Conservation (phyloP, 2,329 filamentous ascomycete genomes). For the Apiospora hydei region DNA sequence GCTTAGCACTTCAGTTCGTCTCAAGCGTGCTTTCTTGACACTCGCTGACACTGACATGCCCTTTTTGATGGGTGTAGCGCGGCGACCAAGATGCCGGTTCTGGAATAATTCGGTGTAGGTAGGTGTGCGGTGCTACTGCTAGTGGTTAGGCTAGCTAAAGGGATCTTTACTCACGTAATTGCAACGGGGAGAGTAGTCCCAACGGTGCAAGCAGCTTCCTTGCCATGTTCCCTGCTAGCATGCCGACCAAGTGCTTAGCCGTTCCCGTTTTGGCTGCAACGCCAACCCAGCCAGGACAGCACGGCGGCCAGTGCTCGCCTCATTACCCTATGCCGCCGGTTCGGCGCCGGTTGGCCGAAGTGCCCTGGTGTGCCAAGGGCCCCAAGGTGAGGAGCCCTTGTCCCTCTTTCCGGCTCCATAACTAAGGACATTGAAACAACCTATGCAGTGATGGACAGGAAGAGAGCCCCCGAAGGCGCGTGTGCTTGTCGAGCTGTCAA, state of each 20-base stretch:
- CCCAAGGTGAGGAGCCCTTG: neutral
- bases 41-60: neutral
- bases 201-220: neutral
- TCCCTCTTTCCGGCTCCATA: neutral
- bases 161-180: neutral
- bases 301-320: neutral
- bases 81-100: neutral
- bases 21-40: no score
- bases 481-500: neutral
- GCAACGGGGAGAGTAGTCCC: neutral
- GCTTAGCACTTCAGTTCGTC: no score
- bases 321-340: neutral
- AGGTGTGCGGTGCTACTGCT: neutral
- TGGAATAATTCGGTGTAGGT: neutral
- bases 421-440: neutral
- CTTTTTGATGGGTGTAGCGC: neutral
- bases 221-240: neutral
- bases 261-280: neutral
- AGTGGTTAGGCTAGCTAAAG: no score
- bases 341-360: constrained; percentile 5
- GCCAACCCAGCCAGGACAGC: neutral
- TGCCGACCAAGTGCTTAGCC: neutral
- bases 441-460: neutral
- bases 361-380: no score
- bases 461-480: neutral